Evolutionary conservation across 2,329 filamentous ascomycete species (phyloP).

Genomic region (Cladophialophora psammophila): DNA sequence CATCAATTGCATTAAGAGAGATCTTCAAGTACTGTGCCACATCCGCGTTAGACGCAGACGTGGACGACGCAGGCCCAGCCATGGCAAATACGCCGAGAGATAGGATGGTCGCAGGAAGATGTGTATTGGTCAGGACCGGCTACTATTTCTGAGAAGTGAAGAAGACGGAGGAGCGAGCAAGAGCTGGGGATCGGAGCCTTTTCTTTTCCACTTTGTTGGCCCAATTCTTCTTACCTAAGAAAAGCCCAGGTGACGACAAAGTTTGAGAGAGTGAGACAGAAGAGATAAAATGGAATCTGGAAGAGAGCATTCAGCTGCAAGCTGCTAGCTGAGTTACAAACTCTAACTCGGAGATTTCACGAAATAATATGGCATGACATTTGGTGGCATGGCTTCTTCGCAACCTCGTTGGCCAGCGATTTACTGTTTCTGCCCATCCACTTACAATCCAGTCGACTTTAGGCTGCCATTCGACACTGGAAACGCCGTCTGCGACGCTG

Average conservation of each 20-base stretch:
- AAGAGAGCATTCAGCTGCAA: background rate
- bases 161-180: too few relatives aligned
- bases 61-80: background rate
- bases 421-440: too few relatives aligned
- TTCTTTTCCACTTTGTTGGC: too few relatives aligned
- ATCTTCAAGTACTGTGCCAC: slow-evolving; percentile 2
- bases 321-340: background rate
- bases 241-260: too few relatives aligned
- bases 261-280: background rate
- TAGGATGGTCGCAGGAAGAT: background rate
- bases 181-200: too few relatives aligned
- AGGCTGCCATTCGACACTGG: too few relatives aligned
- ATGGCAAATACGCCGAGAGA: background rate
- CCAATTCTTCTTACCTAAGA: too few relatives aligned
- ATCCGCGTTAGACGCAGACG: background rate
- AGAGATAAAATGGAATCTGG: background rate
- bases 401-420: too few relatives aligned
- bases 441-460: too few relatives aligned
- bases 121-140: background rate
- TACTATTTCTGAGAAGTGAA: too few relatives aligned
- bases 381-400: too few relatives aligned
- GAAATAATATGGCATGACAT: background rate
- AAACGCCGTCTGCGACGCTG: too few relatives aligned
- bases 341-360: background rate
- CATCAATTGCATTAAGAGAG: slow-evolving; percentile 7